A percentile compares a stretch with the other conserved stretches of the same genome.
Evolutionary conservation across 1,284 basidiomycete genomes (phyloP).

Genomic region (Farysia itapuensis): DNA sequence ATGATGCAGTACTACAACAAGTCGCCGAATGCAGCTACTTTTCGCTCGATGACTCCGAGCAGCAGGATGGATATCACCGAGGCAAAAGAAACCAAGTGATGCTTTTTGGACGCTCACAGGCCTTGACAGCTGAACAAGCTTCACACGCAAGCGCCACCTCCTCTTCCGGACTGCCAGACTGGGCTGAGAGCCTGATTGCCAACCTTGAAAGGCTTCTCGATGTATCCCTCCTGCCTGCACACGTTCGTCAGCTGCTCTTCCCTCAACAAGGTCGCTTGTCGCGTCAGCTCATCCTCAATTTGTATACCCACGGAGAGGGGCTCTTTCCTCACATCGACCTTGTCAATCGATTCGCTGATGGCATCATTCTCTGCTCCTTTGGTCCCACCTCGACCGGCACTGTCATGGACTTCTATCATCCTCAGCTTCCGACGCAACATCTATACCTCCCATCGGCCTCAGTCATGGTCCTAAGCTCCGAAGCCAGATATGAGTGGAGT

Average conservation of each 20-base stretch:
- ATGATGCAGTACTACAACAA: constrained; percentile 10
- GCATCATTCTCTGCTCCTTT: constrained; percentile 45
- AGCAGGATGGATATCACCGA: not conserved
- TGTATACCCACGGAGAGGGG: constrained; percentile 62
- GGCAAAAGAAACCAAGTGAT: constrained; percentile 28
- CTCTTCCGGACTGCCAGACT: constrained; percentile 14
- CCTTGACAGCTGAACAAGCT: not conserved
- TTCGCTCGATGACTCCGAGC: not conserved
- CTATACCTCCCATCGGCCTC: constrained; percentile 61
- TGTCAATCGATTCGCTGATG: constrained; percentile 60
- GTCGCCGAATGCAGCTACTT: constrained; percentile 32
- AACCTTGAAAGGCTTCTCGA: constrained; percentile 1
- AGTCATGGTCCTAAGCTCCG: constrained; percentile 60
- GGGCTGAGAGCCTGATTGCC: constrained; percentile 17
- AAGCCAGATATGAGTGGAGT: constrained; percentile 62
- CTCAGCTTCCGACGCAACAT: not conserved
- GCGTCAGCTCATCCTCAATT: constrained; percentile 62
- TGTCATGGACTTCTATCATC: constrained; percentile 42
- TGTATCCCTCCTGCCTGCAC: not conserved
- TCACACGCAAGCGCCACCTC: not conserved
- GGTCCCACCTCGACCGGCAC: constrained; percentile 24
- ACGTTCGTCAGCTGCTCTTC: constrained; percentile 10
- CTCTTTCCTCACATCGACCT: constrained; percentile 63
- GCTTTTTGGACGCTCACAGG: constrained; percentile 25
- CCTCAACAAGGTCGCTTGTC: constrained; percentile 31